Conservation (phyloP, 2,329 filamentous ascomycete species). For the Colletotrichum kahawae region DNA sequence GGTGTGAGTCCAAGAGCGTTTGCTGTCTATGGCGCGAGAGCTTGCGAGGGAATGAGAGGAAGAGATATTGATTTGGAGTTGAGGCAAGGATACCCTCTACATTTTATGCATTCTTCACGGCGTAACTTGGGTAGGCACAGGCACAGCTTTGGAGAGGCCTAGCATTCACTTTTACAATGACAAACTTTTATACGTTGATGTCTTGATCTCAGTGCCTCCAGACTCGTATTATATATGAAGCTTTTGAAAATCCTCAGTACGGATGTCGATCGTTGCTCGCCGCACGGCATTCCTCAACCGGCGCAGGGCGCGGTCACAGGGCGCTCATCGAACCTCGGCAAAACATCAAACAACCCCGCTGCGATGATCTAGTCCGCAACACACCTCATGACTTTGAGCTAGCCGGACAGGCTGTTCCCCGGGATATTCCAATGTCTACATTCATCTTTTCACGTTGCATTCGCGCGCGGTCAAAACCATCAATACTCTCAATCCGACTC, state of each 20-base stretch:
- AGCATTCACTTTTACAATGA: background rate
- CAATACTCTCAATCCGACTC: background rate
- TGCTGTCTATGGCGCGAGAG: constrained; percentile 79
- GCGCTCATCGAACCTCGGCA: constrained; percentile 20
- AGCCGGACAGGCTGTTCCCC: background rate
- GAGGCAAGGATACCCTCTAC: constrained; percentile 5
- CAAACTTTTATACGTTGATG: background rate
- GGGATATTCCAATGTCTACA: background rate
- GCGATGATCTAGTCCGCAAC: background rate
- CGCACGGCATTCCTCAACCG: background rate
- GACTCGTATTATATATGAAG: background rate
- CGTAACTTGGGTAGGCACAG: background rate
- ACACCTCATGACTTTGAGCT: background rate
- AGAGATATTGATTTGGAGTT: constrained; percentile 37
- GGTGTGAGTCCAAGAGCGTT: constrained; percentile 88
- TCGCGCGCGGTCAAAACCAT: background rate
- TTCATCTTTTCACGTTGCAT: background rate
- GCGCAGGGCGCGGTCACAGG: constrained; percentile 8
- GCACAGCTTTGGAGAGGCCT: background rate
- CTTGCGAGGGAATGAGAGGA: constrained; percentile 56
- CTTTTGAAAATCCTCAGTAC: background rate
- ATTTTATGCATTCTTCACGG: background rate
- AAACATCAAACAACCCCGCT: constrained; percentile 5
- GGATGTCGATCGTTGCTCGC: background rate
- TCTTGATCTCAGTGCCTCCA: background rate